A percentile compares a stretch with the other conserved stretches of the same genome.
Conservation (phyloP, 805 yeast species). For the Lipomyces yamadae region DNA sequence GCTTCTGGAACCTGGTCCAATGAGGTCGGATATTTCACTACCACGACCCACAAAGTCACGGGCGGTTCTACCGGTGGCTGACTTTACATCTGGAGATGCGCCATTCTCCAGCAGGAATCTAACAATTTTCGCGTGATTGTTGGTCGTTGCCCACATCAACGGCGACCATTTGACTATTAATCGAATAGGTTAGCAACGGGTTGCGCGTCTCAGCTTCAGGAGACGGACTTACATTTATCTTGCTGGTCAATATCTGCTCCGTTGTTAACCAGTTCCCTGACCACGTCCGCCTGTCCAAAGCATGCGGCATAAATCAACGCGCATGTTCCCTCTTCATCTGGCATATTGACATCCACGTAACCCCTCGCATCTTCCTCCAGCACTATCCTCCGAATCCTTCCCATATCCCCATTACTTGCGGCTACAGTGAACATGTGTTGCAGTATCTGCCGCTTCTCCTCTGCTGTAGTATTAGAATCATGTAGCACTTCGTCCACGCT, state of each 20-base stretch:
- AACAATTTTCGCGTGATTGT: conserved; percentile 60
- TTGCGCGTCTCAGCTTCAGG: background rate
- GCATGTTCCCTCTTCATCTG: conserved; percentile 49
- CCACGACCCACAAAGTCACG: conserved; percentile 62
- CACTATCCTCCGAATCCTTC: conserved; percentile 42
- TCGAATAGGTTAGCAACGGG: background rate
- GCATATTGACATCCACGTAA: conserved; percentile 44
- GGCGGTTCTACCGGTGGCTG: conserved; percentile 56
- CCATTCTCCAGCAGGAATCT: conserved; percentile 63
- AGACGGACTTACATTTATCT: conserved; percentile 42
- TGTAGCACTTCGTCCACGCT: conserved; percentile 38
- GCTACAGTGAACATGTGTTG: conserved; percentile 45
- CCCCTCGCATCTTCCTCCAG: conserved; percentile 38
- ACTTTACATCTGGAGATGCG: conserved; percentile 61
- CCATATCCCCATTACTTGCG: conserved; percentile 47
- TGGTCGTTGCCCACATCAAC: conserved; percentile 83
- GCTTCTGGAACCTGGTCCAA: conserved; percentile 39
- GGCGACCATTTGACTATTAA: conserved; percentile 52
- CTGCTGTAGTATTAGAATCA: conserved; percentile 27
- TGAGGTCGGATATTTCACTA: conserved; percentile 61
- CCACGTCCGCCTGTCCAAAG: conserved; percentile 49
- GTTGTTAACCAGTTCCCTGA: conserved; percentile 44
- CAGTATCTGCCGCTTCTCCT: conserved; percentile 33
- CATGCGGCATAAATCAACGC: conserved; percentile 50
- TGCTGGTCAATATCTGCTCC: conserved; percentile 48